phyloP scores from a whole-genome alignment of 345 rosid species.

The Toxicodendron radicans region DNA sequence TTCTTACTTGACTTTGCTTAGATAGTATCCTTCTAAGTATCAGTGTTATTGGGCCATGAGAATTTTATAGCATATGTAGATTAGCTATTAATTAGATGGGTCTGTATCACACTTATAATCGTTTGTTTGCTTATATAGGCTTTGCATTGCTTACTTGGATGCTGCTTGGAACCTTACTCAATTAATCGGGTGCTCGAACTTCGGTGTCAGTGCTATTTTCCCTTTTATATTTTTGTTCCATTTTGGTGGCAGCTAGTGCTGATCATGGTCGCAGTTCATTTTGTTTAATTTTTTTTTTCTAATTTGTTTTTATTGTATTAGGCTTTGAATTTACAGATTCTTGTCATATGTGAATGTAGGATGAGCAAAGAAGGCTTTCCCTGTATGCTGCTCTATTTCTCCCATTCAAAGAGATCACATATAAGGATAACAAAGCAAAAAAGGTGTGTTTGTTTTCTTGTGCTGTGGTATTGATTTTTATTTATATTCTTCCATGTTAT shows the following conservation, averaged over 20 bases:
- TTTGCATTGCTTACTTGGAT: conserved; percentile 62
- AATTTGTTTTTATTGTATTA: background rate
- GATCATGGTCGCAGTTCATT: background rate
- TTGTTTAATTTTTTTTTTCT: background rate
- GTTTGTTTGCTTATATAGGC: conserved; percentile 39
- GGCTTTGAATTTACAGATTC: conserved; percentile 20
- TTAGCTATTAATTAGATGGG: background rate
- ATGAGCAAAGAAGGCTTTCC: conserved; percentile 70
- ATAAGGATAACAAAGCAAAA: conserved; percentile 65
- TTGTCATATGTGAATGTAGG: conserved; percentile 44
- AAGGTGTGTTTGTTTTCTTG: conserved; percentile 39
- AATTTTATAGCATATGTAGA: background rate
- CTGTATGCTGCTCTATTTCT: conserved; percentile 84
- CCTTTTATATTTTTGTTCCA: background rate
- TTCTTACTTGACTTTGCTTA: background rate
- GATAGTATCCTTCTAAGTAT: background rate
- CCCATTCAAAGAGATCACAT: conserved; percentile 54
- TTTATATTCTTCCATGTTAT: background rate
- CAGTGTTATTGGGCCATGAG: background rate
- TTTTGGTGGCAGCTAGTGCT: background rate
- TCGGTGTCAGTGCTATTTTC: conserved; percentile 51
- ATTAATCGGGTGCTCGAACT: conserved; percentile 45
- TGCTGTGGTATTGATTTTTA: background rate
- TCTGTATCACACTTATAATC: conserved; percentile 19
- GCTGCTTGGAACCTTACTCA: conserved; percentile 66